Conservation (phyloP, 1,284 basidiomycete species). For the Volvariella volvacea region DNA sequence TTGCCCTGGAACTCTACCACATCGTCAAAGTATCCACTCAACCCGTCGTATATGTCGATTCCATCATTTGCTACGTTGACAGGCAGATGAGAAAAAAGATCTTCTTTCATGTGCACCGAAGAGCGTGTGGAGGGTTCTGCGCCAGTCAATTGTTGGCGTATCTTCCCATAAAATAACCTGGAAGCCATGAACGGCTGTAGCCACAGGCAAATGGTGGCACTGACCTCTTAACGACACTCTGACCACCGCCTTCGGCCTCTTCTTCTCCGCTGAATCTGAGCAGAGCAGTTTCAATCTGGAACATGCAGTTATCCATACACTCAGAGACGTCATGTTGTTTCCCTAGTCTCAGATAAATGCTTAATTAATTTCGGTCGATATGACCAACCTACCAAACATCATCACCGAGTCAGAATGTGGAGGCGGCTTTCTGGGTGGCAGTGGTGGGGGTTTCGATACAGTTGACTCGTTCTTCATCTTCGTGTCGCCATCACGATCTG, state of each 20-base stretch:
- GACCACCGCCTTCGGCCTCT: conserved; percentile 49
- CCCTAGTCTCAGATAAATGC: conserved; percentile 34
- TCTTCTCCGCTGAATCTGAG: conserved; percentile 63
- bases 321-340: conserved; percentile 97
- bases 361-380: too few species aligned
- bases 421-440: conserved; percentile 56
- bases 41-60: conserved; percentile 89
- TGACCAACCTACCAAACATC: conserved; percentile 74
- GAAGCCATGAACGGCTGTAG: conserved; percentile 1
- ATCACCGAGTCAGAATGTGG: conserved; percentile 67
- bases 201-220: conserved; percentile 12
- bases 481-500: conserved; percentile 31
- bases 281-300: conserved; percentile 93
- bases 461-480: conserved; percentile 31
- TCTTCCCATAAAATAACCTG: conserved; percentile 86
- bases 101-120: conserved; percentile 79
- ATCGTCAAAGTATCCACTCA: conserved; percentile 90
- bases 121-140: conserved; percentile 40
- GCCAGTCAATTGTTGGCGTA: conserved; percentile 68
- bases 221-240: conserved; percentile 79
- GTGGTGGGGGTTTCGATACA: conserved; percentile 41
- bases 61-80: conserved; percentile 88
- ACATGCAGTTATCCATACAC: conserved; percentile 98
- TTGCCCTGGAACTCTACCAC: conserved; percentile 85
- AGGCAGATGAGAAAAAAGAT: conserved; percentile 89